Conservation (phyloP, 129 eudicot species). For the Flaveria ramosissima region DNA sequence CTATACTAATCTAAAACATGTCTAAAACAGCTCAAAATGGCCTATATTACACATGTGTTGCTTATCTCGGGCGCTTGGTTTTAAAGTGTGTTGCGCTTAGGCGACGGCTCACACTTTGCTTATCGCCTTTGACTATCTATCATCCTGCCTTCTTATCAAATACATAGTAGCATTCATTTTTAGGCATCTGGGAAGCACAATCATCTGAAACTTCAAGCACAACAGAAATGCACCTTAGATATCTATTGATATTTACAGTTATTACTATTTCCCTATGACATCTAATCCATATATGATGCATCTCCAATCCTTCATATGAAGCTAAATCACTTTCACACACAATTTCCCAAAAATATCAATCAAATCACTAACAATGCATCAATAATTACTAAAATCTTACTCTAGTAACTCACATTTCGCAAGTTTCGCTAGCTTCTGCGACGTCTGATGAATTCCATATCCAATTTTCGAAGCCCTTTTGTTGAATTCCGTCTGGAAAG, state of each 20-base stretch:
- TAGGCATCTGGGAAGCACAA: neutral
- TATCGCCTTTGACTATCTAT: too few relatives aligned
- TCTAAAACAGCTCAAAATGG: too few relatives aligned
- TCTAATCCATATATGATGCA: neutral
- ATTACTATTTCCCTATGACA: neutral
- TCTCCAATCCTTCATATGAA: neutral
- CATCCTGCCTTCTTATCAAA: neutral
- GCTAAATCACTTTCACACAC: neutral
- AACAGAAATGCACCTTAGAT: too few relatives aligned
- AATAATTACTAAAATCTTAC: neutral
- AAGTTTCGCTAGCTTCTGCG: conserved; percentile 87
- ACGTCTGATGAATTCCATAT: conserved; percentile 87
- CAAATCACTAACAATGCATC: neutral
- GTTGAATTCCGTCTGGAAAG: conserved; percentile 75
- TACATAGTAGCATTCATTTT: neutral
- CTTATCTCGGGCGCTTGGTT: too few relatives aligned
- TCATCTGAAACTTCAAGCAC: neutral
- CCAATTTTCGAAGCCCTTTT: conserved; percentile 84
- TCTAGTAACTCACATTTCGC: conserved; percentile 62
- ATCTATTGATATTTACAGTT: neutral
- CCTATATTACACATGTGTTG: too few relatives aligned
- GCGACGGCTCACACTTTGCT: too few relatives aligned
- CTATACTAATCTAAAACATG: too few relatives aligned
- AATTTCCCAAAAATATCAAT: too few relatives aligned
- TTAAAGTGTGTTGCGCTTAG: too few relatives aligned